Base-by-base conservation (phyloP, 305 asterid genomes). In the Nicotiana rustica region DNA sequence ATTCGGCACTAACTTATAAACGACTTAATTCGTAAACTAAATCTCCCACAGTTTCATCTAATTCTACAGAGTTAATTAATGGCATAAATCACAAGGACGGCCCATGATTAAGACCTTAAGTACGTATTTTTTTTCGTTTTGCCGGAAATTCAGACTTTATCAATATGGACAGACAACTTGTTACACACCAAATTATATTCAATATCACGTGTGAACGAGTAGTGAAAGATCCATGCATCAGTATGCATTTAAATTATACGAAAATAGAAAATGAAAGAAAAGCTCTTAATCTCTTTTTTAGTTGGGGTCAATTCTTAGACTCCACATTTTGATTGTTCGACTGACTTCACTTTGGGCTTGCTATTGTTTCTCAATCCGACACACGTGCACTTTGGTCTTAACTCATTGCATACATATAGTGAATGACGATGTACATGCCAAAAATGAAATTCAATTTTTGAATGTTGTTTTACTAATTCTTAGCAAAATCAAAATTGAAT, bases 21-120 rank as follows among this genome's bases (percentile, higher is more conserved):
- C 14, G 61, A 71, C 6, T 6, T 1, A 38, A 38, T 38, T 38
- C 47, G 59, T 70, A 41, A 69, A 18, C 31, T 29, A 29, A 61
- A 8, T 67, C 52, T 35, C 29, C 52, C 31, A 36, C 60, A 44
- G 1, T 44, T 70, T 19, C 36, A 70, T 12, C 78, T 18, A 70
- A 70, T 41, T 41, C 36, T 57, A 19, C 14, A 25, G 18, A 12
- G 33, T 44, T 70, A 47, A 47, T 25, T 70, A 47, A 47, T 25
- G 38, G n/a, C 38, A 73, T 49, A 73, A 35, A 49, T 73, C 79
- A 21, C 64, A 13, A 49, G 41, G 79, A 73, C 44, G 64, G 64
- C 56, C 44, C 64, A 6, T 49, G 18, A 47, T 47, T 71, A 71
- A 19, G 61, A 71, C 78, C 78, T 47, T 71, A 5, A 47, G 25